phyloP scores from a whole-genome alignment of 805 yeast species.

The Metschnikowia lachancei region DNA sequence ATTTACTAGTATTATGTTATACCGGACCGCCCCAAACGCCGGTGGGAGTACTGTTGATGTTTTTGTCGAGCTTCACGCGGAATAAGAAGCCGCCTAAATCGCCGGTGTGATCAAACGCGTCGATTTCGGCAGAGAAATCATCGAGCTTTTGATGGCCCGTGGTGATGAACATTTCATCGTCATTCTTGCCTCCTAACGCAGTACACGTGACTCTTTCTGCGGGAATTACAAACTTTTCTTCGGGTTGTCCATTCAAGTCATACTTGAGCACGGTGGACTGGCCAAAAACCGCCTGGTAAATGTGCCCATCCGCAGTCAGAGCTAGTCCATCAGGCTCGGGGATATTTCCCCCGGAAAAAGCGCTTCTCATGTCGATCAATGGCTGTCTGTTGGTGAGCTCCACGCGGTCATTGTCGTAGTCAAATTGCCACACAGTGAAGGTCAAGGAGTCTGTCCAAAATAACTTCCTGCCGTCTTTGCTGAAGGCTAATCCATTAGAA shows the following conservation, averaged over 20 bases:
- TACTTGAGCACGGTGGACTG: constrained; percentile 55
- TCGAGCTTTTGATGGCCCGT: constrained; percentile 54
- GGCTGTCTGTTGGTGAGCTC: constrained; percentile 28
- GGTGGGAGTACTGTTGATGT: constrained; percentile 28
- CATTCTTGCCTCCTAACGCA: constrained; percentile 52
- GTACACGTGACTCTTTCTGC: constrained; percentile 62
- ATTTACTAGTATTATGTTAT: not conserved
- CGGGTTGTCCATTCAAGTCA: constrained; percentile 46
- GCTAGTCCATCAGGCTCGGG: constrained; percentile 80
- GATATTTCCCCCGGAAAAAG: constrained; percentile 27
- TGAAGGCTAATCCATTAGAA: constrained; percentile 63
- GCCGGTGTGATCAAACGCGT: constrained; percentile 28
- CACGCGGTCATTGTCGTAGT: constrained; percentile 32
- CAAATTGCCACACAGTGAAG: constrained; percentile 35
- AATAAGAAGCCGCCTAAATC: constrained; percentile 64
- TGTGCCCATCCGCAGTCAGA: constrained; percentile 49
- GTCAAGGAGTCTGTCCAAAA: constrained; percentile 44
- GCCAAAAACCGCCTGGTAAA: constrained; percentile 70
- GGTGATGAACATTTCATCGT: constrained; percentile 63
- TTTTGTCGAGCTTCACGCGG: constrained; percentile 38
- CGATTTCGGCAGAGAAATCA: constrained; percentile 32
- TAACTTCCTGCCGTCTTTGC: constrained; percentile 26
- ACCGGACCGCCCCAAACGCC: constrained; percentile 31
- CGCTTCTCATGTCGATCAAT: constrained; percentile 22
- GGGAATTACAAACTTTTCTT: constrained; percentile 56